Percentiles rank a stretch among this genome's conserved stretches.
phyloP scores from a whole-genome alignment of 495 filamentous ascomycete species.

The Paragyromitra xinjiangensis region DNA sequence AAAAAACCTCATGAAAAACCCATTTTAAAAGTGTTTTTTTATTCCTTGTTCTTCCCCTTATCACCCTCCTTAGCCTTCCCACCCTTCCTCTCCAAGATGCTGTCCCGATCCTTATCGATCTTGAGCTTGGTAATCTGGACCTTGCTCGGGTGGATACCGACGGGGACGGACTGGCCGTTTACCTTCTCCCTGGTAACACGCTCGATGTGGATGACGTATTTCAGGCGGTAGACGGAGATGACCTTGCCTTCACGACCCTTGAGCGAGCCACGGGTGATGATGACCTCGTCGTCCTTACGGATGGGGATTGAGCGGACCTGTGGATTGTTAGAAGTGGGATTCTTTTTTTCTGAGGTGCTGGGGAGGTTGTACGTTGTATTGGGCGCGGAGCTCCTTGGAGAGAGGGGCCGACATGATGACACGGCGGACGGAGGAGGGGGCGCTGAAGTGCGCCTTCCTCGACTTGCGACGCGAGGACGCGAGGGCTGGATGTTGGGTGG shows the following conservation, averaged over 20 bases:
- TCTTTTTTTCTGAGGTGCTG: constrained; percentile 2
- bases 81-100: constrained; percentile 81
- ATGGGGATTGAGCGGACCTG: constrained; percentile 96
- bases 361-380: constrained; percentile 78
- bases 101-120: constrained; percentile 97
- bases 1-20: constrained; percentile 18
- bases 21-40: constrained; percentile 43
- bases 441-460: constrained; percentile 94
- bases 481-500: constrained; percentile 62
- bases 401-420: constrained; percentile 93
- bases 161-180: constrained; percentile 86
- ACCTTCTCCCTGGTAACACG: constrained; percentile 92
- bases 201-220: constrained; percentile 93
- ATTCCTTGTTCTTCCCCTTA: constrained; percentile 58
- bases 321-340: constrained; percentile 20
- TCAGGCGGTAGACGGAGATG: constrained; percentile 95
- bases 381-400: constrained; percentile 92
- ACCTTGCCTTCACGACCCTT: constrained; percentile 97
- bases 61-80: constrained; percentile 64
- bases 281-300: constrained; percentile 97
- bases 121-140: constrained; percentile 97
- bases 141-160: constrained; percentile 90
- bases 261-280: constrained; percentile 83
- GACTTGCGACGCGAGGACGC: constrained; percentile 93
- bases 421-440: constrained; percentile 89